Percentiles rank a stretch among this genome's conserved stretches.
phyloP scores from a whole-genome alignment of 441 rosid species.

The Populus hybrid region DNA sequence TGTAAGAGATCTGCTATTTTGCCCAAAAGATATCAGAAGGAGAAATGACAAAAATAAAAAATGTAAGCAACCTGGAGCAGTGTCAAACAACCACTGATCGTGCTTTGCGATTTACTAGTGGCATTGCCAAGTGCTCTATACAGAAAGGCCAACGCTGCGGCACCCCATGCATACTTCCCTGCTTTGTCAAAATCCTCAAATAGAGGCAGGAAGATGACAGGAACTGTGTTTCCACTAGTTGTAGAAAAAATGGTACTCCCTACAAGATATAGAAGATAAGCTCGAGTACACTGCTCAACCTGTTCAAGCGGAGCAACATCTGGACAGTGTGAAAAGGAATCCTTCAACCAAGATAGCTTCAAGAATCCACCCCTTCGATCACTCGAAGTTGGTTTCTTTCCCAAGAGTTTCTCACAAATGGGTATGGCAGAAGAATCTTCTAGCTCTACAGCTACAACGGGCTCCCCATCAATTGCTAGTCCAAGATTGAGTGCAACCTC shows the following conservation, averaged over 20 bases:
- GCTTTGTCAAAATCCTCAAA: slow-evolving; percentile 65
- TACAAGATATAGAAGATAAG: slow-evolving; percentile 62
- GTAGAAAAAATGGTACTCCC: slow-evolving; percentile 80
- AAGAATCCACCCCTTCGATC: slow-evolving; percentile 64
- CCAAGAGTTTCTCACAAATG: slow-evolving; percentile 51
- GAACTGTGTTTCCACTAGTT: slow-evolving; percentile 68
- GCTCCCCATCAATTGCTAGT: slow-evolving; percentile 61
- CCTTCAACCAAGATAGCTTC: slow-evolving; percentile 69
- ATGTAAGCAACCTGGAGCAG: slow-evolving; percentile 56
- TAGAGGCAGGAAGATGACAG: slow-evolving; percentile 60
- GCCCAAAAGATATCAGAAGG: neutral
- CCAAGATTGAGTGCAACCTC: slow-evolving; percentile 64
- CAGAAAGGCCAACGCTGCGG: slow-evolving; percentile 67
- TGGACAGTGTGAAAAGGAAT: slow-evolving; percentile 64
- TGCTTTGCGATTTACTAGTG: slow-evolving; percentile 67
- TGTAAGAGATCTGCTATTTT: neutral
- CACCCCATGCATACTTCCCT: slow-evolving; percentile 79
- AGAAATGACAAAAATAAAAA: neutral
- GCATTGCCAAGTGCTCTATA: slow-evolving; percentile 78
- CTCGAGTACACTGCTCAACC: slow-evolving; percentile 54
- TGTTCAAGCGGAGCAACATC: slow-evolving; percentile 48
- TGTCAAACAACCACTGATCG: slow-evolving; percentile 76
- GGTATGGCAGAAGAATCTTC: slow-evolving; percentile 32
- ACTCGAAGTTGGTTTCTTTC: slow-evolving; percentile 46
- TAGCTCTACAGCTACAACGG: slow-evolving; percentile 47